phyloP scores from a whole-genome alignment of 2,329 filamentous ascomycete genomes.

The Ophiocordyceps camponoti-rufipedis region DNA sequence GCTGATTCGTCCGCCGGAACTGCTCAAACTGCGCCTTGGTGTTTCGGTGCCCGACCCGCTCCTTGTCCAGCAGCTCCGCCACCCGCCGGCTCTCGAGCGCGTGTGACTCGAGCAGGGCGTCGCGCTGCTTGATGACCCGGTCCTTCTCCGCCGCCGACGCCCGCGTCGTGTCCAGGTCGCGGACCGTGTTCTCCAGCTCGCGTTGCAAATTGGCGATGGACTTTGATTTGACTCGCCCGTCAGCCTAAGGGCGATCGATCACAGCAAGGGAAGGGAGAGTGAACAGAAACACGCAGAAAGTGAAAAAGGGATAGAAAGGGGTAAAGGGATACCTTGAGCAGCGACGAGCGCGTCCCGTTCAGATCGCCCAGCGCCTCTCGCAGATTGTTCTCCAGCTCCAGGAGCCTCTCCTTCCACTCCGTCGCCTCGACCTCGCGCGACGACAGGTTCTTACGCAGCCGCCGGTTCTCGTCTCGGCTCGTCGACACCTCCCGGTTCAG shows the following conservation, averaged over 20 bases:
- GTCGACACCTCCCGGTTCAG: constrained; percentile 68
- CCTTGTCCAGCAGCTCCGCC: constrained; percentile 77
- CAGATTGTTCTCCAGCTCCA: constrained; percentile 79
- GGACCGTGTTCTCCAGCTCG: constrained; percentile 67
- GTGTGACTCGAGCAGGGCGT: constrained; percentile 72
- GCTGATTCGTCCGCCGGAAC: constrained; percentile 71
- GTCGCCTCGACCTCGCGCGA: constrained; percentile 75
- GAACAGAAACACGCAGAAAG: neutral
- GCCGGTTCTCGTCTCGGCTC: constrained; percentile 72
- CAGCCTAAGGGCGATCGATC: neutral
- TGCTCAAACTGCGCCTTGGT: constrained; percentile 81
- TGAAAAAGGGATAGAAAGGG: neutral
- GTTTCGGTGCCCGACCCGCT: constrained; percentile 66
- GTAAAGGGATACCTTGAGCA: constrained; percentile 47
- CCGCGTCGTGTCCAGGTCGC: constrained; percentile 65
- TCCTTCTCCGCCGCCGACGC: constrained; percentile 77
- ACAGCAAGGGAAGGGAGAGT: neutral
- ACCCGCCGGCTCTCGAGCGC: constrained; percentile 73
- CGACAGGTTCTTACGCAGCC: constrained; percentile 65
- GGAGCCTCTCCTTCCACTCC: constrained; percentile 78
- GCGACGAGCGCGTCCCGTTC: constrained; percentile 66
- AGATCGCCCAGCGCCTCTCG: constrained; percentile 76
- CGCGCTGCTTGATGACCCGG: constrained; percentile 72
- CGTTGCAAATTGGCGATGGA: constrained; percentile 76
- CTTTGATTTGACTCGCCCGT: constrained; percentile 15